Base-by-base conservation (phyloP, 441 rosid genomes). In the Arabidopsis lyrata region DNA sequence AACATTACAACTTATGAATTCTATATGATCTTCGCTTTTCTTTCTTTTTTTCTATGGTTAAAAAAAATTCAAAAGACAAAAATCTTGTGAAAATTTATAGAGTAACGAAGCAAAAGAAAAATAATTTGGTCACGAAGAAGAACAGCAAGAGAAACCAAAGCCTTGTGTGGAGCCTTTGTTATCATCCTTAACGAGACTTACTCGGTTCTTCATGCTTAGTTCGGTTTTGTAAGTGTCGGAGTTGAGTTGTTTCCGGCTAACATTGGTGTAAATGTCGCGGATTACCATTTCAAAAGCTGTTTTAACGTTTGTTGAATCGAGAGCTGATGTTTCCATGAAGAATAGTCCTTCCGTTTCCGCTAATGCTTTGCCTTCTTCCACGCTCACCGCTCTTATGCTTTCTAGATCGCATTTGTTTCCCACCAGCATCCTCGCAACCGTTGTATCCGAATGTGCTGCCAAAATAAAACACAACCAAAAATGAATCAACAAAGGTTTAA, bases 241-340 rank as follows among this genome's bases (percentile, higher is more conserved):
- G 62, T 82, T 86, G 60, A 86, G 86, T 53, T 86, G 84, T 75
- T 86, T 88, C 86, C 88, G 71, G 80, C 93, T 83, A 47, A 85
- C 68, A 29, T 80, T 86, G 74, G 70, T 79, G 78, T 86, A 86
- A 34, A 86, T 86, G 70, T 88, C 93, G 0, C 68, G 77, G 60
- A 82, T 85, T 8, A 88, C 88, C 68, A 81, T 76, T 81, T 88
- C 89, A 8, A 86, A 88, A 24, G 93, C 88, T 61, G 75, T 80
- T 74, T 83, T 80, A 12, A 88, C 89, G 14, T 88, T 86, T 1
- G 89, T 86, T 8, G 93, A 84, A 74, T 86, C 87, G 6, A 88
- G 78, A 24, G 93, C 88, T 3, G 93, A 88, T 24, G 91, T 88
- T 72, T 88, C 89, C 93, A 88, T 88, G 80, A 88, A 88, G 79